Percentiles rank a stretch among this genome's conserved stretches.
phyloP scores from a whole-genome alignment of 345 rosid species.

The Toxicodendron radicans region DNA sequence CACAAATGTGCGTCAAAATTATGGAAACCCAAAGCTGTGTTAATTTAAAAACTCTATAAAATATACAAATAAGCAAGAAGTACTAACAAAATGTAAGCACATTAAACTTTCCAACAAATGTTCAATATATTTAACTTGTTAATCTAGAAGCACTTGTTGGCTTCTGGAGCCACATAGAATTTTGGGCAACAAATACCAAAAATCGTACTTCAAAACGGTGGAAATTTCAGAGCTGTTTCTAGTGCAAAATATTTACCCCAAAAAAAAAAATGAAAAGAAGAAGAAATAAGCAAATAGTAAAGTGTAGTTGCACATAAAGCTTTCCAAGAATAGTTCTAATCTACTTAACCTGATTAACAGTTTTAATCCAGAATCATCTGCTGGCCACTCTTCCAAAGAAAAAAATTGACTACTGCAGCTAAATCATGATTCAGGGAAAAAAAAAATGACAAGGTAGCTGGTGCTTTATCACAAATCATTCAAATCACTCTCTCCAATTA shows the following conservation, averaged over 20 bases:
- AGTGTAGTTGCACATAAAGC: neutral
- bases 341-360: neutral
- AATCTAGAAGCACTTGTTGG: no score
- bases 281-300: neutral
- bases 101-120: no score
- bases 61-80: neutral
- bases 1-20: neutral
- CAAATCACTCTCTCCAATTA: neutral
- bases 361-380: neutral
- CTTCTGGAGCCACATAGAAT: no score
- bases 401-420: constrained; percentile 1
- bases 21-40: neutral
- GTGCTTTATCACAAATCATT: no score
- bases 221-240: no score
- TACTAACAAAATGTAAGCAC: neutral
- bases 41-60: neutral
- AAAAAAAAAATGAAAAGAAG: neutral
- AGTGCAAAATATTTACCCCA: no score
- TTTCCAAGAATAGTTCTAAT: neutral
- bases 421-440: neutral
- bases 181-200: no score
- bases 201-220: no score
- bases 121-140: no score
- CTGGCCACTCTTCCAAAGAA: neutral
- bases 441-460: no score